A percentile compares a stretch with the other conserved stretches of the same genome.
phyloP scores from a whole-genome alignment of 169 alveolate genomes.

The Theileria annulata region DNA sequence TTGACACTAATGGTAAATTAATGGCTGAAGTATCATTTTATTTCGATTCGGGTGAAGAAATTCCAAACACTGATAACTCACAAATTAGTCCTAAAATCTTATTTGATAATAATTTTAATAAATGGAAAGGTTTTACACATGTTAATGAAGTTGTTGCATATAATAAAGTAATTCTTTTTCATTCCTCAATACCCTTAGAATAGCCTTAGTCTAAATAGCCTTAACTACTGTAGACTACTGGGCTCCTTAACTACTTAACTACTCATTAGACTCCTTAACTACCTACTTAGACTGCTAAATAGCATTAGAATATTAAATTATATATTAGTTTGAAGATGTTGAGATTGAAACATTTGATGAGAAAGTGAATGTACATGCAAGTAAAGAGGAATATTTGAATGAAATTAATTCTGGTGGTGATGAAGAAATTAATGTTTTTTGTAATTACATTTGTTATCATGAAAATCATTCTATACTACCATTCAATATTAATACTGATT shows the following conservation, averaged over 20 bases:
- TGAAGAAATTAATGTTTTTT: conserved; percentile 49
- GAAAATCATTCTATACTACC: conserved; percentile 50
- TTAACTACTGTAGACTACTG: too few species aligned
- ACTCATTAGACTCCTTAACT: too few species aligned
- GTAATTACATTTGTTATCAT: conserved; percentile 33
- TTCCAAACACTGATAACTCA: conserved; percentile 14
- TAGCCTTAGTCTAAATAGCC: too few species aligned
- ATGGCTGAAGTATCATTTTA: conserved; percentile 61
- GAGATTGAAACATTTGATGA: conserved; percentile 61
- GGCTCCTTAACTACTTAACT: not conserved
- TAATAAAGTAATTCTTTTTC: conserved; percentile 33
- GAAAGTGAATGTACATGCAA: conserved; percentile 37
- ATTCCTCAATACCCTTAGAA: too few species aligned
- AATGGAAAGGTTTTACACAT: conserved; percentile 64
- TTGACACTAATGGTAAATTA: conserved; percentile 34
- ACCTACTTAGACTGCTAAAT: too few species aligned
- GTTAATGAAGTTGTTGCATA: conserved; percentile 62
- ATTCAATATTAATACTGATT: conserved; percentile 33
- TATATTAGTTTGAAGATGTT: conserved; percentile 44
- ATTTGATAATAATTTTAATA: too few species aligned
- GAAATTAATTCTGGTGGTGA: conserved; percentile 43
- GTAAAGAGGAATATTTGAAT: conserved; percentile 39
- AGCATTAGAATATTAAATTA: not conserved
- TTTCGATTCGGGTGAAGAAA: conserved; percentile 51
- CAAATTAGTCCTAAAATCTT: too few species aligned